Percentiles rank a stretch among this genome's conserved stretches.
Conservation (phyloP, 306 rosid species). For the Corylus heterophylla region DNA sequence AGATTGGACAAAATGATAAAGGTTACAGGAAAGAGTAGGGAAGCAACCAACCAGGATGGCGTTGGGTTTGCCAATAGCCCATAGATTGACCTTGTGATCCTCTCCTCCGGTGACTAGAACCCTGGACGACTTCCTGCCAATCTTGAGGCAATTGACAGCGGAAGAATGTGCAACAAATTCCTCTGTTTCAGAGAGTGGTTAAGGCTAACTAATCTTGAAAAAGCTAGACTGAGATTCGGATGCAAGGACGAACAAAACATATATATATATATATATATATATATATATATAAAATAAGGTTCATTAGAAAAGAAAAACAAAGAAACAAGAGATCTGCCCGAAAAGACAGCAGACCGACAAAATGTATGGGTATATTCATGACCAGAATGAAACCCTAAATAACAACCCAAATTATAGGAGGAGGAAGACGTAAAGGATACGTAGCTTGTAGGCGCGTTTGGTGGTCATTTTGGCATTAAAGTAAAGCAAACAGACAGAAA, state of each 20-base stretch:
- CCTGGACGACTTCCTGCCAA: conserved; percentile 89
- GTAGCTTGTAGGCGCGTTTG: conserved; percentile 98
- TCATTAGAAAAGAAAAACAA: conserved; percentile 4
- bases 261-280: background rate
- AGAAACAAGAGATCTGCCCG: background rate
- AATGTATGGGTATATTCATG: background rate
- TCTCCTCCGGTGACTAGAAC: conserved; percentile 99
- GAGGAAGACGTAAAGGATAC: conserved; percentile 61
- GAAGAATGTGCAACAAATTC: conserved; percentile 99
- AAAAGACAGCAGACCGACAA: background rate
- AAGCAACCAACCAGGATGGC: conserved; percentile 74
- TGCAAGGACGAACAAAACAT: conserved; percentile 12
- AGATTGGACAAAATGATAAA: background rate
- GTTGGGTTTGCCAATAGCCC: conserved; percentile 99
- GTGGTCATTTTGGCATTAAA: conserved; percentile 72
- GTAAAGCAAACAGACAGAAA: conserved; percentile 21
- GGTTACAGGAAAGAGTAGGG: background rate
- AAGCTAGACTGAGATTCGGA: conserved; percentile 1
- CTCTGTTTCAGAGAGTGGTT: conserved; percentile 61
- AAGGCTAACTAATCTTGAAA: conserved; percentile 47
- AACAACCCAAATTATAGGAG: background rate
- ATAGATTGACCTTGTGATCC: conserved; percentile 98
- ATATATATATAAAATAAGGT: background rate
- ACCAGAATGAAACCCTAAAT: conserved; percentile 5
- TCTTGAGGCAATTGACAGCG: conserved; percentile 92